Evolutionary conservation across 257 asterid genomes (phyloP).

Genomic region (Cruciata laevipes): DNA sequence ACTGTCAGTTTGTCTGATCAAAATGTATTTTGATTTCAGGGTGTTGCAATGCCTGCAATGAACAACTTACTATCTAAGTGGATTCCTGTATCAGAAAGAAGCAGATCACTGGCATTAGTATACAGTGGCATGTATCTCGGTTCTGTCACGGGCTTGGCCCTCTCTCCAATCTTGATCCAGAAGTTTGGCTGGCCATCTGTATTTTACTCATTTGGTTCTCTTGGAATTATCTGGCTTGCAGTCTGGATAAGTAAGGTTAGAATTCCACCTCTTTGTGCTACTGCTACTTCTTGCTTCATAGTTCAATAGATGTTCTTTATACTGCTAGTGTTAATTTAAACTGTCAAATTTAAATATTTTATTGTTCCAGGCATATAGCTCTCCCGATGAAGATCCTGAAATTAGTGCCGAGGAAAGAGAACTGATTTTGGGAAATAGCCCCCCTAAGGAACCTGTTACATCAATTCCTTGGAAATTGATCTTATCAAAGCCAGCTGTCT

Average conservation of each 20-base stretch:
- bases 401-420: slow-evolving; percentile 57
- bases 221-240: slow-evolving; percentile 90
- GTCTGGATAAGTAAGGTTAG: slow-evolving; percentile 86
- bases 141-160: slow-evolving; percentile 84
- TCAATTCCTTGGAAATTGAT: slow-evolving; percentile 87
- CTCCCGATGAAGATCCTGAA: slow-evolving; percentile 75
- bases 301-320: background rate
- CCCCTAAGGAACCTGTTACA: slow-evolving; percentile 63
- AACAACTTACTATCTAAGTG: slow-evolving; percentile 85
- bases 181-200: slow-evolving; percentile 93
- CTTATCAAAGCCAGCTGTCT: slow-evolving; percentile 82
- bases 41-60: slow-evolving; percentile 99
- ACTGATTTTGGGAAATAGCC: slow-evolving; percentile 55
- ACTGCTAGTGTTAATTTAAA: background rate
- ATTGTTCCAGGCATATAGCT: slow-evolving; percentile 70
- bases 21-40: slow-evolving; percentile 20
- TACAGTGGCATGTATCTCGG: slow-evolving; percentile 99
- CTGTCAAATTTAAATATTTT: slow-evolving; percentile 7
- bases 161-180: slow-evolving; percentile 79
- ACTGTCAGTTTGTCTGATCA: background rate
- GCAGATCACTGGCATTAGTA: slow-evolving; percentile 95
- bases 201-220: slow-evolving; percentile 89
- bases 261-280: slow-evolving; percentile 18
- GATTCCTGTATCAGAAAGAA: slow-evolving; percentile 97
- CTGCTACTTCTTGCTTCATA: slow-evolving; percentile 10